Conservation (phyloP, 2,329 filamentous ascomycete genomes). For the Calonectria pauciramosa region DNA sequence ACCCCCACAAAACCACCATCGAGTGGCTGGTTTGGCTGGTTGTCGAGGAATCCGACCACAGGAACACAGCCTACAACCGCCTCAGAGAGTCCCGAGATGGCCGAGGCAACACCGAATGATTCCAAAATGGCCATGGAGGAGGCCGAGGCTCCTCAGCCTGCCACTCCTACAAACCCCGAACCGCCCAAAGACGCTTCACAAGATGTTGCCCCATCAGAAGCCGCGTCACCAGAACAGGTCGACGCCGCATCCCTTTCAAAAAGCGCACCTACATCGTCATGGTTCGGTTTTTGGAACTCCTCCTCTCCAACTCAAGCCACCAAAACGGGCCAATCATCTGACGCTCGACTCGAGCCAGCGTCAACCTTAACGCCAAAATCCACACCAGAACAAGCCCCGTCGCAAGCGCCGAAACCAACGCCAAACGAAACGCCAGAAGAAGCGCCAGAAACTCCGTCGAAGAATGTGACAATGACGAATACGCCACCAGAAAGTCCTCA, state of each 20-base stretch:
- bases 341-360: slow-evolving; percentile 25
- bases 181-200: not conserved
- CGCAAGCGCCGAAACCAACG: slow-evolving; percentile 1
- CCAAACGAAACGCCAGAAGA: slow-evolving; percentile 6
- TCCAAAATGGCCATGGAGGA: slow-evolving; percentile 21
- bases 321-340: slow-evolving; percentile 28
- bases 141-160: slow-evolving; percentile 33
- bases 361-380: slow-evolving; percentile 6
- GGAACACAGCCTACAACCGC: slow-evolving; percentile 36
- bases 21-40: slow-evolving; percentile 70
- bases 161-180: slow-evolving; percentile 33
- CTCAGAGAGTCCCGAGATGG: slow-evolving; percentile 8
- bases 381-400: not conserved
- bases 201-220: slow-evolving; percentile 30
- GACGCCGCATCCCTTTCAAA: slow-evolving; percentile 30
- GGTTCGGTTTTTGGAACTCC: slow-evolving; percentile 58
- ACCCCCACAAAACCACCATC: slow-evolving; percentile 47
- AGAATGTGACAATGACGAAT: slow-evolving; percentile 61
- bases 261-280: slow-evolving; percentile 47
- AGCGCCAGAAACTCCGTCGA: slow-evolving; percentile 39
- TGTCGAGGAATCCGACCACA: slow-evolving; percentile 50
- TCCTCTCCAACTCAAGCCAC: slow-evolving; percentile 29
- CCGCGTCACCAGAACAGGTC: slow-evolving; percentile 30
- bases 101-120: slow-evolving; percentile 32
- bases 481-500: slow-evolving; percentile 49